Evolutionary conservation across 805 yeast genomes (phyloP).

Genomic region (Maudiozyma serrabonitensis): DNA sequence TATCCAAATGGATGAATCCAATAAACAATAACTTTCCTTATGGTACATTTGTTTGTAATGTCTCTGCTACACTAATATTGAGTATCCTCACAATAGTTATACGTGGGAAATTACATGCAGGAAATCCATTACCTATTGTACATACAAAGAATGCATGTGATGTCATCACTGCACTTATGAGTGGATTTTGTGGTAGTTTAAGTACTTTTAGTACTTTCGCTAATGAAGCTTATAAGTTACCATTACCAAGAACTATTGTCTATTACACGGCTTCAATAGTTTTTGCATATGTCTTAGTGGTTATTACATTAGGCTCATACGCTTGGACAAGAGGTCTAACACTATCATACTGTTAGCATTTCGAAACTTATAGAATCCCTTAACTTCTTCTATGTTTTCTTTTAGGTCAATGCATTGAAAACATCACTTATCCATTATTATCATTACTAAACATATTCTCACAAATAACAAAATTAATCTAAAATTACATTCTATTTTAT

Average conservation of each 20-base stretch:
- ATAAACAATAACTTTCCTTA: conserved; percentile 38
- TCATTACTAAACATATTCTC: no score
- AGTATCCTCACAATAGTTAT: conserved; percentile 17
- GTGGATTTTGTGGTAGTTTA: conserved; percentile 63
- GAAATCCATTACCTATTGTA: conserved; percentile 23
- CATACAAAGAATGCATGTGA: conserved; percentile 35
- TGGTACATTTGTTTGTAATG: conserved; percentile 45
- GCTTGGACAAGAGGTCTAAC: conserved; percentile 46
- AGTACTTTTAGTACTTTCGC: conserved; percentile 75
- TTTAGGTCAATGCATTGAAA: not conserved
- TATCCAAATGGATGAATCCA: conserved; percentile 43
- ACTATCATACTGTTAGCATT: conserved; percentile 8
- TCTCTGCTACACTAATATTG: conserved; percentile 28
- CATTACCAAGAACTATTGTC: conserved; percentile 31
- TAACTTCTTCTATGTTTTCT: not conserved
- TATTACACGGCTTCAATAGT: conserved; percentile 45
- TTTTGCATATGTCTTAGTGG: conserved; percentile 37
- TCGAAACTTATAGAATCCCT: not conserved
- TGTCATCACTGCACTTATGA: conserved; percentile 42
- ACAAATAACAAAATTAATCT: no score
- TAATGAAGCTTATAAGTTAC: conserved; percentile 45
- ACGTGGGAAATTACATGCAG: conserved; percentile 33
- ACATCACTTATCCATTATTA: no score
- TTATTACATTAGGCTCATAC: conserved; percentile 62
- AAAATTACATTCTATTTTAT: no score